Base-by-base conservation (phyloP, 208 protist genomes). In the Leishmania tarentolae region DNA sequence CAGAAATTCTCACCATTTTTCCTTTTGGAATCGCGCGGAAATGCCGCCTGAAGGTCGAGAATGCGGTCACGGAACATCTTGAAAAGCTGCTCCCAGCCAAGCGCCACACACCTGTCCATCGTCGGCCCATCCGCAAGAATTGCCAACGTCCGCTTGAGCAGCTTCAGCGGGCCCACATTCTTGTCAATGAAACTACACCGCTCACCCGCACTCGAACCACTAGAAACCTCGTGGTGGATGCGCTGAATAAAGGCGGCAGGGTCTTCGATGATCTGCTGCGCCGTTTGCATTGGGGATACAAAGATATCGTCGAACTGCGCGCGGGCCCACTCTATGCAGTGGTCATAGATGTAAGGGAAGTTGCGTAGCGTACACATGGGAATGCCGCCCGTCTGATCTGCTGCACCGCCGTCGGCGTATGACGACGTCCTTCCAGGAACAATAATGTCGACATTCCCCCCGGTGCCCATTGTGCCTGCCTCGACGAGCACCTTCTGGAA, bases 361-460 rank as follows among this genome's bases (percentile, higher is more conserved):
- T 99, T 99, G 83, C 99, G 98, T 24, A 99, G 90, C 24, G 99
- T 99, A 86, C 99, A 99, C 79, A 99, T 97, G 28, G 99, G 99
- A 82, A 99, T 99, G 70, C 93, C 94, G 50, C 91, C 92, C 68
- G 99, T 98, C 87, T 99, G 98, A 78, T 99, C 98, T 7, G 99
- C 99, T 77, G 99, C 99, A 21, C 92, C 91, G 66, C 97, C 98
- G 11, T 98, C 95, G 17, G 94, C 83, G 92, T 99, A 99, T 24
- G 93, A 99, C 77, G 99, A 98, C 9, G 99, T 99, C 70, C 99
- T 88, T 21, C 87, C 73, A 9, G 99, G 99, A 24, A 99, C 93
- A 56, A 99, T 96, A 40, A 99, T 98, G 83, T 99, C 98, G 9
- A 96, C 94, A 87, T 99, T 99, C 47, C 98, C 98, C 74, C 99